Base-by-base conservation (phyloP, 306 rosid species). In the Quercus wislizeni region DNA sequence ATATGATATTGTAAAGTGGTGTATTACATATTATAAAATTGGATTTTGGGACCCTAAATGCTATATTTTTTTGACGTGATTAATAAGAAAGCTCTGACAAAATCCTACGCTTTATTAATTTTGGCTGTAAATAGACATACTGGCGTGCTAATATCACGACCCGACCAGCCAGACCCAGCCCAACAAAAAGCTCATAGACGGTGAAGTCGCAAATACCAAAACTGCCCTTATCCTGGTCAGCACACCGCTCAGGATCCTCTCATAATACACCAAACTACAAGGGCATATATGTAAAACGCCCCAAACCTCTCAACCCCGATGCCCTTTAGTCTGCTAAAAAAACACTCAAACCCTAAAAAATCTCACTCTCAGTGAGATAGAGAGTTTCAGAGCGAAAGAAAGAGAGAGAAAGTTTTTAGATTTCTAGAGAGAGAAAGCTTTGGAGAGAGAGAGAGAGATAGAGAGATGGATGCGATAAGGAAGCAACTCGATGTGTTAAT, bases 401-500 rank as follows among this genome's bases (percentile, higher is more conserved):
- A 41, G 35, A n/a, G 75, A 19, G 61, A 38, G 73, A 25, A 55
- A 49, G 54, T 0, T 49, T 49, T 3, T 49, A 49, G 54, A 49
- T 49, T 49, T 49, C 27, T 28, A 35, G 31, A 5, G 43, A 68
- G 38, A 57, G 31, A 43, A 35, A 35, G 41, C 41, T 35, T 35
- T 11, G 15, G 46, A 58, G 74, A 71, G 78, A 61, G 54, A 8
- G 21, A 46, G 68, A 58, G 74, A 71, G 78, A 61, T 41, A 8
- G 21, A 46, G 68, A 73, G 46, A 96, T 96, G 99, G 99, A 96
- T 68, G 98, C 99, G 21, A 82, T 96, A 61, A 90, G 99, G 85
- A 96, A 90, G 90, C 99, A 96, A 88, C 96, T 96, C 28, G 99
- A 96, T 84, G 94, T 90, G 88, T 82, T 96, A 49, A 96, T 96